Base-by-base conservation (phyloP, 2,329 filamentous ascomycete species). In the Colletotrichum salicis region DNA sequence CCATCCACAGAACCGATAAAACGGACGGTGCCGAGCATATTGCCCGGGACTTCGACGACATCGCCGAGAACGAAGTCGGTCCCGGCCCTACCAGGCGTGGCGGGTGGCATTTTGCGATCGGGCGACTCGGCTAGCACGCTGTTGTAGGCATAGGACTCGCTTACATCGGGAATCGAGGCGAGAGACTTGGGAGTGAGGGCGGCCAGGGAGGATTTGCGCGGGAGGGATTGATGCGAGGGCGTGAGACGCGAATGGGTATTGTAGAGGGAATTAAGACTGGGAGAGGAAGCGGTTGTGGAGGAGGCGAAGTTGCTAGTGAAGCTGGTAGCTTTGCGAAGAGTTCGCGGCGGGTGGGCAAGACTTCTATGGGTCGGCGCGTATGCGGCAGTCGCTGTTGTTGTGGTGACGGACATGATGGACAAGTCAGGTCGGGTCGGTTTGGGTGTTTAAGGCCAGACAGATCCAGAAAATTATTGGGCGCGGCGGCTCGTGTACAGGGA, bases 21-120 rank as follows among this genome's bases (percentile, higher is more conserved):
- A 80, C 93, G 96, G 75, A 98, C 92, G 2, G 90, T 93, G 60
- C 96, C 96, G 75, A 92, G 86, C 95, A 99, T 97, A 80, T 92
- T 94, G 54, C 96, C 96, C 1, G 96, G 95, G 58, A 98, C 96
- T 76, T 98, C 95, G 73, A 98, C 96, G 41, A 87, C 81, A 79
- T 98, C 96, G 75, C 96, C 96, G 52, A 96, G 87, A 74, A 91
- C 88, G 72, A 97, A 82, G 73, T 85, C 79, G 64, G 88, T 86
- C 73, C 83, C 82, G 75, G 79, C 84, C 82, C 87, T 84, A 67
- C 84, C 85, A 31, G 89, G 89, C 0, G 88, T 90, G 64, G 84
- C 79, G 37, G 87, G 89, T 62, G 85, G 83, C 85, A 89, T 89
- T 65, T 80, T 86, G 78, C 79, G 80, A 76, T 77, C 76, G 78